Percentiles rank a stretch among this genome's conserved stretches.
phyloP scores from a whole-genome alignment of 2,329 filamentous ascomycete species.

The Cyphellophora attinorum region DNA sequence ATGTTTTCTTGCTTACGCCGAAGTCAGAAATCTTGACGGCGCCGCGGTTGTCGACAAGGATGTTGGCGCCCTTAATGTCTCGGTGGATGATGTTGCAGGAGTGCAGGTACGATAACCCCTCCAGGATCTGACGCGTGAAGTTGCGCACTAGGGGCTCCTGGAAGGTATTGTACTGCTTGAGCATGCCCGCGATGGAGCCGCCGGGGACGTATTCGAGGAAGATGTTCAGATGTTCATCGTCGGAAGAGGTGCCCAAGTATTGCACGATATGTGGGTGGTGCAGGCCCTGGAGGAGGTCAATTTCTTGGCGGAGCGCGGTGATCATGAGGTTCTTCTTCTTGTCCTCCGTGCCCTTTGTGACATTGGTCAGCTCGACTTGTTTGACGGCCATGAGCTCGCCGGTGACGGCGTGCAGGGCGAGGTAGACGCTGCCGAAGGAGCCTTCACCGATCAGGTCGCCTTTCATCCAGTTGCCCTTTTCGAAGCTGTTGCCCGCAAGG shows the following conservation, averaged over 20 bases:
- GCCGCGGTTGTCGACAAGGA: slow-evolving; percentile 97
- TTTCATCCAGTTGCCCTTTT: slow-evolving; percentile 99
- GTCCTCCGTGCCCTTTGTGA: slow-evolving; percentile 64
- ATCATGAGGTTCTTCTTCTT: slow-evolving; percentile 97
- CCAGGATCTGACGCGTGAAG: slow-evolving; percentile 92
- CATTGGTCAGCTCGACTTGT: slow-evolving; percentile 85
- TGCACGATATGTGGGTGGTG: slow-evolving; percentile 97
- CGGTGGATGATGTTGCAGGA: slow-evolving; percentile 93
- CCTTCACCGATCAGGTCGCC: slow-evolving; percentile 93
- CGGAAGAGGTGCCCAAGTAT: slow-evolving; percentile 89
- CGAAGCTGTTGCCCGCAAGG: slow-evolving; percentile 85
- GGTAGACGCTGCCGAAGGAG: slow-evolving; percentile 90
- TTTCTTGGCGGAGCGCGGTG: slow-evolving; percentile 91
- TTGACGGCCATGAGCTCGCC: slow-evolving; percentile 97
- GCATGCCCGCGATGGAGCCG: slow-evolving; percentile 95
- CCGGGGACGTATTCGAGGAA: slow-evolving; percentile 98
- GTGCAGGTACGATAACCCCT: slow-evolving; percentile 87
- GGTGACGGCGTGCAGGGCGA: slow-evolving; percentile 89
- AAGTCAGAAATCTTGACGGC: slow-evolving; percentile 99
- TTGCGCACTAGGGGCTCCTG: slow-evolving; percentile 89
- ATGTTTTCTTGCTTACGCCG: slow-evolving; percentile 71
- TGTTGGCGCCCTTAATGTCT: slow-evolving; percentile 98
- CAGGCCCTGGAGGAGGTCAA: slow-evolving; percentile 82
- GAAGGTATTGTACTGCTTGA: slow-evolving; percentile 94
- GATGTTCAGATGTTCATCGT: slow-evolving; percentile 90